Base-by-base conservation (phyloP, 2,329 filamentous ascomycete genomes). In the Paecilomyces sp. region DNA sequence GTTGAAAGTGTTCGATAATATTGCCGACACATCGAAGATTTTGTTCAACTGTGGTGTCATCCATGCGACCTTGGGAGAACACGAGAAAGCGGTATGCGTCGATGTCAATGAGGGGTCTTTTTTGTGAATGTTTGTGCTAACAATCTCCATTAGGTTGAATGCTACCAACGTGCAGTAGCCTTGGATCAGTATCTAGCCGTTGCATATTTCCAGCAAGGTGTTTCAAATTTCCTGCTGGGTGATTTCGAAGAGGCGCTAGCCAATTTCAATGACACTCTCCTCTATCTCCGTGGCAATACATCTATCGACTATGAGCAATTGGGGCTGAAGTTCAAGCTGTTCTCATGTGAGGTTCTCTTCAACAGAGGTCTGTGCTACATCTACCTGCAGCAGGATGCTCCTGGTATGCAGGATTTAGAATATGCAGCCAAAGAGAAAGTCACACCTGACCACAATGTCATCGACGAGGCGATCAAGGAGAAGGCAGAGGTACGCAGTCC, bases 1-100 rank as follows among this genome's bases (percentile, higher is more conserved):
- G 30, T 79, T 97, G 63, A 85, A 82, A 67, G 85, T 90, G 62
- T 97, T 99, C 72, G 89, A 91, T 63, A 85, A 83, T 67, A 96
- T 99, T 70, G 84, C 89, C 62, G 94, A 97, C 74, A 99, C 94
- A 0, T 97, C 94, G 67, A 97, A 96, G 81, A 99, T 99, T 63
- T 82, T 96, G 62, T 99, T 99, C 82, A 99, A 99, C 72, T 95
- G 93, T 77, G 94, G 94, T 67, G 93, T 99, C 47, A 97, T 99
- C 68, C 90, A 97, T 80, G 94, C 94, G 47, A 97, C 94, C 0
- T 82, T 99, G 18, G 94, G 94, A 67, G 92, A 97, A 74, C 94
- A 99, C 77, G 90, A 93, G 74, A 92, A 91, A 81, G 94, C 94
- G 71, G 93, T 96, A 82, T 76, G 91, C 72, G 30, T 18, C 31